These are phyloP conservation scores for Hemileccinum hortonii DNA, from an alignment of 1,284 basidiomycete genomes.

Conservation along the genomic window DNA sequence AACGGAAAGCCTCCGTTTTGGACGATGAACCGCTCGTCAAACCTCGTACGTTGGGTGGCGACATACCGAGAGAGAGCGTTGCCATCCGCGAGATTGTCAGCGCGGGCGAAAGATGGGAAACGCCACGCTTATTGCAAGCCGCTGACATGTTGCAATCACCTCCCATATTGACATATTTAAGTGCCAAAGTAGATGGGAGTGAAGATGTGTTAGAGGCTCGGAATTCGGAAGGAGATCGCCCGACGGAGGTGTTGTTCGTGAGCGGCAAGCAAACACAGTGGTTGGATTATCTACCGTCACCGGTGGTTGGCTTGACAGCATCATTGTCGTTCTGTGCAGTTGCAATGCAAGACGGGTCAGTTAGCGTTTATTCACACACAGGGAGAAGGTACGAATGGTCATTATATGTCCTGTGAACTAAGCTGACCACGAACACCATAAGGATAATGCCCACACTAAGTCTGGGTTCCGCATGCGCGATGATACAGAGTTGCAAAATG, in stretches of 20 bases:
- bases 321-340: slow-evolving; percentile 72
- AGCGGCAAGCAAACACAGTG: slow-evolving; percentile 73
- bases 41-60: slow-evolving; percentile 70
- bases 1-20: slow-evolving; percentile 47
- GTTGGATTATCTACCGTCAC: slow-evolving; percentile 82
- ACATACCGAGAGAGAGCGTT: slow-evolving; percentile 50
- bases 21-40: slow-evolving; percentile 51
- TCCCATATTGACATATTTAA: slow-evolving; percentile 58
- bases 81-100: slow-evolving; percentile 52
- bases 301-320: slow-evolving; percentile 64
- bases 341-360: slow-evolving; percentile 71
- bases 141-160: slow-evolving; percentile 45
- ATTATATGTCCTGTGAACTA: neutral
- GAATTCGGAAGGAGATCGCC: slow-evolving; percentile 70
- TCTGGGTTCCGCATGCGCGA: slow-evolving; percentile 69
- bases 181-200: slow-evolving; percentile 57
- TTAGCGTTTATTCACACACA: slow-evolving; percentile 77
- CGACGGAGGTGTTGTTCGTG: slow-evolving; percentile 68
- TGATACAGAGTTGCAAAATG: slow-evolving; percentile 63
- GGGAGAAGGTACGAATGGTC: slow-evolving; percentile 63
- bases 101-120: slow-evolving; percentile 21
- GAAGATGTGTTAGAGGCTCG: slow-evolving; percentile 75
- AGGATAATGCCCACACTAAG: slow-evolving; percentile 75
- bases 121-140: slow-evolving; percentile 21
- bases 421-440: slow-evolving; percentile 11